These are phyloP conservation scores for Boletellus sp. DNA, from an alignment of 768 basidiomycete genomes.

Conservation along the genomic window DNA sequence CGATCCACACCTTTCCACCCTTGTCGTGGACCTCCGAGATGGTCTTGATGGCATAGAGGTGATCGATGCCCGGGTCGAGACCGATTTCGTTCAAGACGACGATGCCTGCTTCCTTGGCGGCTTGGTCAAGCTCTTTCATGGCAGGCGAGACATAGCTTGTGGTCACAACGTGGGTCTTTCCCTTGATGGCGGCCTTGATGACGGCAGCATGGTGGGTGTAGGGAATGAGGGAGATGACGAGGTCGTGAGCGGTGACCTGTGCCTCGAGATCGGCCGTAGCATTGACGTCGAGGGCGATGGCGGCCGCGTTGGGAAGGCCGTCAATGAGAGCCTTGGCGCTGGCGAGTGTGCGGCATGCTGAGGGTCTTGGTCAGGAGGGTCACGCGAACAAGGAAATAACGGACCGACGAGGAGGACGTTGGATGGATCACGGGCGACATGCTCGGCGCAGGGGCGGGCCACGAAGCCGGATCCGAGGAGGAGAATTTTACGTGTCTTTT, in stretches of 20 bases:
- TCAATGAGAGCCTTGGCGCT: constrained; percentile 67
- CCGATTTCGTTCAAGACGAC: constrained; percentile 98
- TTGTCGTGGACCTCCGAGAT: constrained; percentile 91
- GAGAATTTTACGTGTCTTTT: constrained; percentile 61
- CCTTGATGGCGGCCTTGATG: constrained; percentile 79
- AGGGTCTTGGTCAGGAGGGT: constrained; percentile 2
- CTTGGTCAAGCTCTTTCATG: constrained; percentile 81
- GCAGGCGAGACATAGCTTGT: constrained; percentile 92
- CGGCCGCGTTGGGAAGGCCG: constrained; percentile 65
- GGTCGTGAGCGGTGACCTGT: constrained; percentile 80
- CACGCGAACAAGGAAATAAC: constrained; percentile 19
- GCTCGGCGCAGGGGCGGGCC: constrained; percentile 94
- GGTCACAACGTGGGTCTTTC: constrained; percentile 91
- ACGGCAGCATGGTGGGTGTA: constrained; percentile 88
- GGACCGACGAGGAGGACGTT: constrained; percentile 84
- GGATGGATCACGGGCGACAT: constrained; percentile 74
- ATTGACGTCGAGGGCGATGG: constrained; percentile 79
- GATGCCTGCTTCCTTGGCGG: constrained; percentile 83
- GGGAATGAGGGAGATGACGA: constrained; percentile 95
- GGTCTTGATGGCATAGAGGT: constrained; percentile 90
- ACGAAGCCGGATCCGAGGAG: constrained; percentile 95
- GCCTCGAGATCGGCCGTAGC: constrained; percentile 69
- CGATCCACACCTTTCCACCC: constrained; percentile 78
- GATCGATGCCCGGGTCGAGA: constrained; percentile 93
- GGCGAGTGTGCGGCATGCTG: constrained; percentile 85